These are phyloP conservation scores for Mortierella sp. DNA, from an alignment of 371 early-diverging fungal species.

Conservation along the genomic window DNA sequence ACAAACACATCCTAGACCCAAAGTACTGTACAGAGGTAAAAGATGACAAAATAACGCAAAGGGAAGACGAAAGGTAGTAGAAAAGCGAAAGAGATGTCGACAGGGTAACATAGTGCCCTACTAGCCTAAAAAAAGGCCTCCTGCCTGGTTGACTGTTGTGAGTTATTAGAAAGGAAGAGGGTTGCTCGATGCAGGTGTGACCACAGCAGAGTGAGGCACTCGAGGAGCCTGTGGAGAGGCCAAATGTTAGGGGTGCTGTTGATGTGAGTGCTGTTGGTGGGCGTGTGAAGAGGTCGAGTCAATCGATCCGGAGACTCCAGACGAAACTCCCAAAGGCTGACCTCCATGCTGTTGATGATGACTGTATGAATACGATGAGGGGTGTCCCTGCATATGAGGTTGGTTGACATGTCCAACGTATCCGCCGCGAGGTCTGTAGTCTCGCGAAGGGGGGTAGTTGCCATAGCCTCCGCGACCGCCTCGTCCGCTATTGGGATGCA, in stretches of 20 bases:
- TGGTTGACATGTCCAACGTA: neutral
- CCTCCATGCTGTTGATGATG: neutral
- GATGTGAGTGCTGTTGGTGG: neutral
- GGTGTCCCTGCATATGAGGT: neutral
- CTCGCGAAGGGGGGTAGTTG: slow-evolving; percentile 5
- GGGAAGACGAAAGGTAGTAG: neutral
- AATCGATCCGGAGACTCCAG: slow-evolving; percentile 4
- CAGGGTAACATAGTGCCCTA: neutral
- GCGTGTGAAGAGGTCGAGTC: neutral
- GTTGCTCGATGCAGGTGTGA: neutral
- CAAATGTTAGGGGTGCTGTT: neutral
- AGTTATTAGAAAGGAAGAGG: neutral
- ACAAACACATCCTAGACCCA: neutral
- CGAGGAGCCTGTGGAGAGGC: neutral
- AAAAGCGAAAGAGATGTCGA: neutral
- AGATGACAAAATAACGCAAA: neutral
- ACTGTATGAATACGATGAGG: neutral
- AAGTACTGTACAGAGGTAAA: slow-evolving; percentile 8
- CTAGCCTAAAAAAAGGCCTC: neutral
- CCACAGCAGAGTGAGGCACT: slow-evolving; percentile 2
- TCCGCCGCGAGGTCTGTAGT: slow-evolving; percentile 6
- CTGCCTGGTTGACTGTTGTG: neutral
- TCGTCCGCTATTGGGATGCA: slow-evolving; percentile 8
- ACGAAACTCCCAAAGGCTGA: neutral
- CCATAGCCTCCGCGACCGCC: slow-evolving; percentile 6